Evolutionary conservation across 345 rosid genomes (phyloP).

Genomic region (Heritiera littoralis): DNA sequence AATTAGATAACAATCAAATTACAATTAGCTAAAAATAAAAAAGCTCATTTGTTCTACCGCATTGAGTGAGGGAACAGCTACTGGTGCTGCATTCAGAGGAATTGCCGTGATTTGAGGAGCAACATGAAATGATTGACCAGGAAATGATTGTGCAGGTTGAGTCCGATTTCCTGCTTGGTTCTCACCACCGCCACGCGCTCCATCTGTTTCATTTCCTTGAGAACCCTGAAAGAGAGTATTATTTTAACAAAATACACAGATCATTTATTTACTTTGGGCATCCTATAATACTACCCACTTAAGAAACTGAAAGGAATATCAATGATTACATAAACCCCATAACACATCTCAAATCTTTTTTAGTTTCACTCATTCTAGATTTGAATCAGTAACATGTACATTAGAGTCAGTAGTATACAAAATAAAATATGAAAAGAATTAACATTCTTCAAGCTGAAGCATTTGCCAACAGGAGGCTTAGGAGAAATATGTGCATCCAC

Average conservation of each 20-base stretch:
- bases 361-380: background rate
- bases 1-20: conserved; percentile 10
- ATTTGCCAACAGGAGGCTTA: background rate
- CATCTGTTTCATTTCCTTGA: conserved; percentile 55
- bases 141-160: conserved; percentile 29
- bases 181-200: conserved; percentile 23
- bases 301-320: background rate
- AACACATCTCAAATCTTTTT: background rate
- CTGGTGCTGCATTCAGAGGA: conserved; percentile 52
- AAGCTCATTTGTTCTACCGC: conserved; percentile 36
- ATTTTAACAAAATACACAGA: background rate
- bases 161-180: conserved; percentile 52
- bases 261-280: background rate
- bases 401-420: background rate
- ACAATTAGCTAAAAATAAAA: background rate
- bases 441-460: background rate
- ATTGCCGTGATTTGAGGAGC: conserved; percentile 64
- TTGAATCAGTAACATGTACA: background rate
- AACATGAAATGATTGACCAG: conserved; percentile 45
- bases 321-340: background rate
- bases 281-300: background rate
- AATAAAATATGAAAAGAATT: background rate
- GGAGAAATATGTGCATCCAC: background rate
- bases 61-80: conserved; percentile 67
- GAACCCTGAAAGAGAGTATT: conserved; percentile 25